Evolutionary conservation across 148 eudicot species (phyloP).

Genomic region (Amaranthus cruentus): DNA sequence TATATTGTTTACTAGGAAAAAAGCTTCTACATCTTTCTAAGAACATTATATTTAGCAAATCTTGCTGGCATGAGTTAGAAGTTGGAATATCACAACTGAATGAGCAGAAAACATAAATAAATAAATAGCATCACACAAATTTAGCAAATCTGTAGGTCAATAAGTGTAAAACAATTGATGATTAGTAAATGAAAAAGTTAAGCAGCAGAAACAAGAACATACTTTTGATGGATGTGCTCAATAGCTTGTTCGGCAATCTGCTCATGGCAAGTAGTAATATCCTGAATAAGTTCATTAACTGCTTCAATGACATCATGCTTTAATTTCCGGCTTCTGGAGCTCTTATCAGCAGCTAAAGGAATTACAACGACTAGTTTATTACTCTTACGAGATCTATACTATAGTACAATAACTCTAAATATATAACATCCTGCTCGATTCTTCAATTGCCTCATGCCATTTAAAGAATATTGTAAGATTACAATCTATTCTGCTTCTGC

Average conservation of each 20-base stretch:
- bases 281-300: conserved; percentile 93
- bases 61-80: not conserved
- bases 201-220: conserved; percentile 13
- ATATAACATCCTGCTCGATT: not conserved
- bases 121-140: not conserved
- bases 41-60: too few relatives aligned
- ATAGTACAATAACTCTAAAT: not conserved
- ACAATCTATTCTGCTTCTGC: not conserved
- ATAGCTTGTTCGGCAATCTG: conserved; percentile 99
- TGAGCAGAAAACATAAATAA: not conserved
- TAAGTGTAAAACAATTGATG: not conserved
- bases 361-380: conserved; percentile 12
- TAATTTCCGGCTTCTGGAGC: conserved; percentile 62
- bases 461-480: not conserved
- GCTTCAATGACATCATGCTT: conserved; percentile 98
- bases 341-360: conserved; percentile 80
- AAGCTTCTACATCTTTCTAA: too few relatives aligned
- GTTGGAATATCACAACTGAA: not conserved
- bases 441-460: not conserved
- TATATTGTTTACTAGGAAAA: too few relatives aligned
- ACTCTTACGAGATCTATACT: not conserved
- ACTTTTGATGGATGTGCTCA: conserved; percentile 99
- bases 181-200: not conserved
- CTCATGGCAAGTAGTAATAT: conserved; percentile 88
- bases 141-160: too few relatives aligned